These are phyloP conservation scores for Stemphylium lycopersici DNA, from an alignment of 2,329 filamentous ascomycete genomes.

Conservation along the genomic window DNA sequence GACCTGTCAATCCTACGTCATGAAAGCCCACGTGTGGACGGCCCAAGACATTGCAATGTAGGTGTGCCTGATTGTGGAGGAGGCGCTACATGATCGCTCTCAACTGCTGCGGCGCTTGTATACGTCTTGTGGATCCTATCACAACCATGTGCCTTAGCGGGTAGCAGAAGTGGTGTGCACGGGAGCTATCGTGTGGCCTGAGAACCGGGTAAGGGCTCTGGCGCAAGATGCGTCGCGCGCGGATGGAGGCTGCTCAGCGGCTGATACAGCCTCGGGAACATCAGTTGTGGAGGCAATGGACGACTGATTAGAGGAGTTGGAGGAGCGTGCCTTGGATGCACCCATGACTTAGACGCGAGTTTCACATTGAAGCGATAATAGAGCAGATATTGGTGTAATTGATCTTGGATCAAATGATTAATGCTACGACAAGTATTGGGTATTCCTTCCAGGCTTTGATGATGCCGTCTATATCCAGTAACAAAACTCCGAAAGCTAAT, in stretches of 20 bases:
- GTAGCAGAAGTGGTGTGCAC: constrained; percentile 14
- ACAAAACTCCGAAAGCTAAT: constrained; percentile 27
- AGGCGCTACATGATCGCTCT: neutral
- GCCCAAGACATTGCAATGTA: constrained; percentile 4
- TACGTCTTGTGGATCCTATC: constrained; percentile 3
- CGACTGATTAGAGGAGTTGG: no score
- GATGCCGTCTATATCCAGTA: constrained; percentile 22
- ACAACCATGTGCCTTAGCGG: constrained; percentile 7
- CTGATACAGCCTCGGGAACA: no score
- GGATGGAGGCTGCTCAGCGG: no score
- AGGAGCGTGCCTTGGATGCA: no score
- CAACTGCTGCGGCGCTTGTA: constrained; percentile 6
- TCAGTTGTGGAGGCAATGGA: no score
- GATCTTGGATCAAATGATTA: constrained; percentile 29
- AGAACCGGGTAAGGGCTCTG: neutral
- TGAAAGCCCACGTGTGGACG: constrained; percentile 2
- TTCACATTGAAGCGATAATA: constrained; percentile 12
- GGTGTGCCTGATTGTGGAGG: constrained; percentile 14
- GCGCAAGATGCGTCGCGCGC: neutral
- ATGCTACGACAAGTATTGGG: constrained; percentile 26
- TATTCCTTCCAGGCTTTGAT: constrained; percentile 30
- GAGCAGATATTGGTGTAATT: constrained; percentile 1
- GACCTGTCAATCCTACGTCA: constrained; percentile 22
- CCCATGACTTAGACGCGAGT: constrained; percentile 3
- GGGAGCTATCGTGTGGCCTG: constrained; percentile 8